phyloP scores from a whole-genome alignment of 2,329 filamentous ascomycete genomes.

The Plectosphaerella sp. region DNA sequence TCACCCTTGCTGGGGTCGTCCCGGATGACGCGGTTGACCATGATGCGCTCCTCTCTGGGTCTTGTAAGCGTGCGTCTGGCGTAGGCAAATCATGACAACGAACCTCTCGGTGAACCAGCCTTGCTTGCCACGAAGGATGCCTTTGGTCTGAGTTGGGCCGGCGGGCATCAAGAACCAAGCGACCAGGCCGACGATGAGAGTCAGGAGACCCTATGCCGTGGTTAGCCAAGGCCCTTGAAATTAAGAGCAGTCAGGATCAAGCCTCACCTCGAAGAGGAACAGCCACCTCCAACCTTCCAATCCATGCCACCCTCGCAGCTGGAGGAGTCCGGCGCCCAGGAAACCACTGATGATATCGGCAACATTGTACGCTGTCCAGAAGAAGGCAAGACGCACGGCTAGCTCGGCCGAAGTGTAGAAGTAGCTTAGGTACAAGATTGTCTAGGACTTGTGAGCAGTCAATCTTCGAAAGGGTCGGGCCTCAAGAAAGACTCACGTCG shows the following conservation, averaged over 20 bases:
- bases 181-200: conserved; percentile 43
- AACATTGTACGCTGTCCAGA: conserved; percentile 34
- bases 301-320: conserved; percentile 29
- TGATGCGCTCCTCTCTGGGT: conserved; percentile 49
- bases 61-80: not conserved
- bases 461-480: too few species aligned
- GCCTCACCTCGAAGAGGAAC: conserved; percentile 48
- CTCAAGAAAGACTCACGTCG: conserved; percentile 18
- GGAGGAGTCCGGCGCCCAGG: conserved; percentile 33
- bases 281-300: conserved; percentile 41
- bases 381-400: conserved; percentile 31
- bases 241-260: too few species aligned
- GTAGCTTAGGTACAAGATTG: conserved; percentile 37
- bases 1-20: conserved; percentile 57
- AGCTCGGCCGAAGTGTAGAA: conserved; percentile 37
- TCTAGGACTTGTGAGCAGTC: conserved; percentile 5
- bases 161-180: conserved; percentile 53
- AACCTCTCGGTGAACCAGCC: conserved; percentile 55
- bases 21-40: conserved; percentile 54
- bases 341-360: conserved; percentile 34
- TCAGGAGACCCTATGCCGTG: conserved; percentile 30
- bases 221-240: conserved; percentile 6
- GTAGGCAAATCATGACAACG: not conserved
- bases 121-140: conserved; percentile 47
- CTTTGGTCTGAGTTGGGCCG: conserved; percentile 44